Evolutionary conservation across 2,329 filamentous ascomycete genomes (phyloP), one percentile per base, ranked within the genome.

Genomic region (Phyllosticta paracitricarpa): DNA sequence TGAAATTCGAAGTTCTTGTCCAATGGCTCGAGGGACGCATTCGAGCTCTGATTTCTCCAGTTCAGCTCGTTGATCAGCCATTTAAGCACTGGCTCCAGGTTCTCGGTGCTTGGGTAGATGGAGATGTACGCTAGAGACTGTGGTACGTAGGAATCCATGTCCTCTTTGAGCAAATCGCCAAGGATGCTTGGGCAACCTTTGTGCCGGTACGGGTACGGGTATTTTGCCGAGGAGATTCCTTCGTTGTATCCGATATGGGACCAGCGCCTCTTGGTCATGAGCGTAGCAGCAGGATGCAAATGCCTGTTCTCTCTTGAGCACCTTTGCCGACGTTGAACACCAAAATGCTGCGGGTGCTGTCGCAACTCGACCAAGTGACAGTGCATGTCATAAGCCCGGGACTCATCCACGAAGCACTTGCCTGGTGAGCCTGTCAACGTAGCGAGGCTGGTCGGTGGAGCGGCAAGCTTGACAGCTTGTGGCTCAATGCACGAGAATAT

Each of bases 151-250:
- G 25, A 25, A 10, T 56, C 58, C 53, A 33, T 33, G 9, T 26
- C 51, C 4, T 26, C 17, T 14, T 30, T 8, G n/a, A 61, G 58
- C 10, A 61, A 48, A 40, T 56, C 53, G 12, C 19, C 33, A 26
- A 89, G 74, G 61, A 89, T 78, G 14, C 85, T 85, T 0, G 84
- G 86, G 6, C 87, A 81, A 1, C 79, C 77, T 54, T 84, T 84
- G 40, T 85, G 77, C 68, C 87, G 89, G 73, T 86, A 90, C 67
- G 90, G 85, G 70, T 89, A 88, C 3, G 83, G 85, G 55, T 81
- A 81, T 73, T 89, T 92, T 5, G 84, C 86, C 62, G n/a, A 88
- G 4, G 84, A 89, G 0, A 87, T 89, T 8, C 88, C 87, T 74
- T 93, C 89, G 69, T 92, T 92, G 65, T 91, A 82, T 1, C 82